Evolutionary conservation across 305 asterid species (phyloP), one percentile per base, ranked within the genome.

Genomic region (Fraxinus dipetala): DNA sequence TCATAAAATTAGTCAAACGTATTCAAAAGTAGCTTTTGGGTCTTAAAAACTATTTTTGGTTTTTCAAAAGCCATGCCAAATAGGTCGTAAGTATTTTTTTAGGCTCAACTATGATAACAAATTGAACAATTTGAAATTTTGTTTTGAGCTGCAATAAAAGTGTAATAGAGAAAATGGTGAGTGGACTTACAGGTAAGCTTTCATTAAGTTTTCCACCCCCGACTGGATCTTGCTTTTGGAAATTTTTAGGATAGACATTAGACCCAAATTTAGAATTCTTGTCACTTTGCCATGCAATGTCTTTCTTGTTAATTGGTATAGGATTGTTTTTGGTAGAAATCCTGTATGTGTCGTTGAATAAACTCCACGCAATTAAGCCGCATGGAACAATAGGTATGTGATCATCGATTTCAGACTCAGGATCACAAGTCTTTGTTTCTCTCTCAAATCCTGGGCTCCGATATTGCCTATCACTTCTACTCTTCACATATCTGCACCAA

Each of bases 281-380:
- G 22, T 95, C 98, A 22, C 97, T 91, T 48, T 38, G 72, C 99
- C 99, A 93, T 0, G 99, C 89, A 8, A 95, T 93, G 80, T 83
- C 88, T 80, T 85, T 91, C 87, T 90, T 92, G 88, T 91, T 89
- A 72, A 95, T 85, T 22, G 85, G 56, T 70, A 94, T 1, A 43
- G 82, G 63, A 35, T 72, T 82, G 67, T 81, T 75, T 0, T 85
- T 83, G 59, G 78, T 78, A 5, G 91, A 86, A 73, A 95, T 76
- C 1, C 45, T 45, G 78, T 90, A 95, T 0, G 98, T 90, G 76
- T 95, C 98, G 4, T 95, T 95, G 87, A 93, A 95, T 63, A 95
- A 85, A 84, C 97, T 95, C 98, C 98, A 95, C 31, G 98, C 98
- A 3, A 95, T 82, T n/a, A 95, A 93, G 14, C 98, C 98, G 83